Base-by-base conservation (phyloP, 306 rosid genomes). In the Casuarina equisetifolia region DNA sequence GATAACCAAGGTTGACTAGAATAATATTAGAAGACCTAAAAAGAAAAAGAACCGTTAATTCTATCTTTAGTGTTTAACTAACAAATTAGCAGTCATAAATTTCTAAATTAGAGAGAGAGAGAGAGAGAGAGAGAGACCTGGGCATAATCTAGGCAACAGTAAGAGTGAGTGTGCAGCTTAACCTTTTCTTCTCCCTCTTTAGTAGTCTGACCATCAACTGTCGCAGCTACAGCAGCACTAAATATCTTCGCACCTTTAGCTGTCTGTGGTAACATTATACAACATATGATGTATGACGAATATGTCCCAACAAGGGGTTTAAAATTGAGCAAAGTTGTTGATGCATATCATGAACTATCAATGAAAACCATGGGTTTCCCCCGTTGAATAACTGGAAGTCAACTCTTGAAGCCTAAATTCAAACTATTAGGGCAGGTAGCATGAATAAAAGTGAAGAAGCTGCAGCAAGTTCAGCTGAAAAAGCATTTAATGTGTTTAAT, bases 151-250 rank as follows among this genome's bases (percentile, higher is more conserved):
- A 90, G 91, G 69, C 96, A 93, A 55, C 97, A 93, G 82, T 91
- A 91, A 66, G 98, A 90, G 85, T 92, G 99, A 50, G 99, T 96
- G 81, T 96, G 98, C 88, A 92, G 79, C 88, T 92, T 92, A 83
- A 92, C 85, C 86, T 96, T 92, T 84, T 95, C 97, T 67, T 95
- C 96, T 74, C 98, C 98, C 74, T 95, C 97, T 81, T 92, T 95
- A 42, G 46, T 38, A 39, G 53, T 75, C 2, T 40, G 88, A 62
- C 94, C 88, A 69, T 92, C 99, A 50, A 76, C 91, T 53, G 97
- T 87, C 82, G 97, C 97, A 73, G 98, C 97, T 19, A 92, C 90
- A 20, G 99, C 96, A 76, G 97, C 97, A 75, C 91, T 95, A 77
- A 85, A 90, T 72, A 95, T 86, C 84, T 95, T 95, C 54, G 97